Percentiles rank a stretch among this genome's conserved stretches.
Conservation (phyloP, 192 early-diverging fungal species). For the Gamsiella multidivaricata region DNA sequence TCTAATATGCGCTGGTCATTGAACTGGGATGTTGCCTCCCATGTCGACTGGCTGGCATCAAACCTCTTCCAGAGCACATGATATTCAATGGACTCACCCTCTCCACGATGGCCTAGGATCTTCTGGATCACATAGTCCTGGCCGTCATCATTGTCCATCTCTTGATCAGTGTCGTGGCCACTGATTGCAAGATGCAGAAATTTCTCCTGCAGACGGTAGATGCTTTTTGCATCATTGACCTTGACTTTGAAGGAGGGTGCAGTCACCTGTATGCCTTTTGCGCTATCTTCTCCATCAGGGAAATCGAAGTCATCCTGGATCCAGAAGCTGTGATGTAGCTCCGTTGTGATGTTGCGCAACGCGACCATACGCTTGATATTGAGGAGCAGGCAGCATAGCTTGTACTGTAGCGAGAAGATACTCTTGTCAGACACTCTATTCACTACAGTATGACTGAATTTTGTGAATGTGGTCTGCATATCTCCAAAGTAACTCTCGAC, state of each 20-base stretch:
- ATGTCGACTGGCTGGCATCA: not conserved
- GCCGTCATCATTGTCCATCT: not conserved
- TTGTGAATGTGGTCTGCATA: conserved; percentile 30
- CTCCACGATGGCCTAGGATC: conserved; percentile 5
- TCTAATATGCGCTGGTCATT: not conserved
- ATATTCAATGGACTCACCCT: conserved; percentile 1
- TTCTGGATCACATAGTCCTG: not conserved
- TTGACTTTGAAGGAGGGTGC: not conserved
- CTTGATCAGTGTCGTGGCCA: not conserved
- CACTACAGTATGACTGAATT: conserved; percentile 13
- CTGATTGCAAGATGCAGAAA: not conserved
- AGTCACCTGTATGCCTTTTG: not conserved
- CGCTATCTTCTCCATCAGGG: conserved; percentile 13
- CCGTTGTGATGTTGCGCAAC: conserved; percentile 9
- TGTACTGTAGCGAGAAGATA: conserved; percentile 25
- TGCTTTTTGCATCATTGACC: conserved; percentile 6
- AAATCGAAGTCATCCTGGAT: conserved; percentile 31
- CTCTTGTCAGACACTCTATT: conserved; percentile 7
- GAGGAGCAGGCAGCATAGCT: conserved; percentile 28
- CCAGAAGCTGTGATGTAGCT: conserved; percentile 29
- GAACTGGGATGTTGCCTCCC: not conserved
- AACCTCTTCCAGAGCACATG: conserved; percentile 13
- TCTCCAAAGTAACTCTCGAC: conserved; percentile 34
- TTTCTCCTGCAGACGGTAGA: not conserved
- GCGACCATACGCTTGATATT: conserved; percentile 39